phyloP scores from a whole-genome alignment of 805 yeast species.

The Ogataea allantospora region DNA sequence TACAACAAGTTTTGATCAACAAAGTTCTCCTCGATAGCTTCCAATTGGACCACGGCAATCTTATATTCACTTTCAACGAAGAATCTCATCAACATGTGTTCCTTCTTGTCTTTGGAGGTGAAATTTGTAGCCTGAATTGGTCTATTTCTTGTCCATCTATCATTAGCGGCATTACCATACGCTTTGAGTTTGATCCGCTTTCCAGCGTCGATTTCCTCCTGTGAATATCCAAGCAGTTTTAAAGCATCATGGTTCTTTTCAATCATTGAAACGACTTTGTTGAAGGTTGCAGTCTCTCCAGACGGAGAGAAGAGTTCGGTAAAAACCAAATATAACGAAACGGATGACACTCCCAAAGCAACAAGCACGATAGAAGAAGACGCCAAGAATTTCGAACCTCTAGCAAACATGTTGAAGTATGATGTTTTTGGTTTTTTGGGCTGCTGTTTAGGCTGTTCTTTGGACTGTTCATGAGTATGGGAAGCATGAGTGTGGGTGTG shows the following conservation, averaged over 20 bases:
- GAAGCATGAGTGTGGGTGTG: slow-evolving; percentile 7
- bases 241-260: slow-evolving; percentile 66
- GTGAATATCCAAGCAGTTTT: slow-evolving; percentile 43
- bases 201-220: slow-evolving; percentile 41
- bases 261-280: slow-evolving; percentile 75
- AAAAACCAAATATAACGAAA: slow-evolving; percentile 71
- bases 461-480: slow-evolving; percentile 8
- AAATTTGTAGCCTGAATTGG: slow-evolving; percentile 72
- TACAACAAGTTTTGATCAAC: slow-evolving; percentile 69
- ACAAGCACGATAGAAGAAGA: slow-evolving; percentile 65
- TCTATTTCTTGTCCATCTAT: slow-evolving; percentile 85
- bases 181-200: slow-evolving; percentile 66
- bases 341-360: slow-evolving; percentile 64
- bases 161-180: slow-evolving; percentile 68
- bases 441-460: neutral
- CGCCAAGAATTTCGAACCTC: slow-evolving; percentile 59
- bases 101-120: slow-evolving; percentile 69
- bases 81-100: slow-evolving; percentile 80
- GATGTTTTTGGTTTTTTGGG: slow-evolving; percentile 33
- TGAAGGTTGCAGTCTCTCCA: slow-evolving; percentile 88
- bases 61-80: slow-evolving; percentile 71
- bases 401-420: slow-evolving; percentile 44
- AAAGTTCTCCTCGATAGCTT: slow-evolving; percentile 68
- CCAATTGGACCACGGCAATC: slow-evolving; percentile 73
- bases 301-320: slow-evolving; percentile 83